Conservation (phyloP, 2,329 filamentous ascomycete genomes). For the Aspergillus quadrilineatus region DNA sequence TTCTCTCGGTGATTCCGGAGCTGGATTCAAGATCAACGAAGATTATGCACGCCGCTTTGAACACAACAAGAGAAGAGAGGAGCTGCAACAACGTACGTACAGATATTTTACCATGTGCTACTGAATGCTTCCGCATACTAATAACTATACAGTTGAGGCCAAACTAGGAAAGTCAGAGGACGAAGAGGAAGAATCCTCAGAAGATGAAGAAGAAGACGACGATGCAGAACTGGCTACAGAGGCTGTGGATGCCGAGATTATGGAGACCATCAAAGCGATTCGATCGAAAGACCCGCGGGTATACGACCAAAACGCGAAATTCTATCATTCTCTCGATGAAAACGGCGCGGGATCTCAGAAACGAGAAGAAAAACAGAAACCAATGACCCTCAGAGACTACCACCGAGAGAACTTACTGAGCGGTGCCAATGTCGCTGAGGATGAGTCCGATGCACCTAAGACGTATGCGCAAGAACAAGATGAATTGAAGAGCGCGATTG, state of each 20-base stretch:
- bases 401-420: constrained; percentile 85
- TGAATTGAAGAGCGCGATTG: constrained; percentile 71
- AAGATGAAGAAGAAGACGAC: constrained; percentile 84
- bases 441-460: constrained; percentile 49
- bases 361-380: constrained; percentile 69
- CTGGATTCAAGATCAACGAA: constrained; percentile 76
- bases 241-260: constrained; percentile 81
- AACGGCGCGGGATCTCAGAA: constrained; percentile 41
- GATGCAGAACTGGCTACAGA: constrained; percentile 83
- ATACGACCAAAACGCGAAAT: constrained; percentile 76
- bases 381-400: constrained; percentile 84
- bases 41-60: constrained; percentile 89
- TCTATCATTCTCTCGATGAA: constrained; percentile 67
- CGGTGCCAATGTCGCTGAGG: constrained; percentile 62
- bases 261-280: constrained; percentile 82
- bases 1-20: constrained; percentile 30
- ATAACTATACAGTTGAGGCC: constrained; percentile 68
- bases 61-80: constrained; percentile 95
- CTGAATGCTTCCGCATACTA: background rate
- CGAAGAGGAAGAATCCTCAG: constrained; percentile 67
- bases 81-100: constrained; percentile 58
- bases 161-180: constrained; percentile 67
- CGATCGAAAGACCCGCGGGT: constrained; percentile 86
- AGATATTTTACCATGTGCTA: background rate
- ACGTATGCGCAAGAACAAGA: constrained; percentile 91